Evolutionary conservation across 805 yeast genomes (phyloP), one percentile per base, ranked within the genome.

Genomic region (Candida germanica): DNA sequence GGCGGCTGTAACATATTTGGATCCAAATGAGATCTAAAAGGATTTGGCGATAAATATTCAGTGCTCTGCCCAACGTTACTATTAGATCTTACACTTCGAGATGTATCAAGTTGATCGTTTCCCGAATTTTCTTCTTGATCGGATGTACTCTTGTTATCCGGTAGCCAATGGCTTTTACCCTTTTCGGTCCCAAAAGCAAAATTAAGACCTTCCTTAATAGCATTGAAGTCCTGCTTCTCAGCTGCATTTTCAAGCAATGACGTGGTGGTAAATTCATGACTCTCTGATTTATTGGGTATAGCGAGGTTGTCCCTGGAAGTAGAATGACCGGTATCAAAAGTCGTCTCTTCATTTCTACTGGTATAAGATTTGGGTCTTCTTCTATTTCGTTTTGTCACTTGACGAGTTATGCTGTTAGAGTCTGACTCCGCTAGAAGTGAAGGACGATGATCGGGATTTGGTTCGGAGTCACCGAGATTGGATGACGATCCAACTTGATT

Each of bases 151-250:
- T 20, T 20, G 23, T 25, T 20, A 5, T 23, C 21, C 4, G 67
- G 67, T 25, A 61, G 53, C 68, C 68, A 61, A 27, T 55, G 49
- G 9, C 57, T 49, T 6, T 33, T 48, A 5, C 46, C 40, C 5
- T 46, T 46, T 10, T 45, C 34, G 3, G 53, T 44, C 5, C 69
- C 69, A n/a, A 63, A 47, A 3, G 69, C 69, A 38, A 56, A 54
- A 21, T 48, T 49, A 8, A 63, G 43, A 1, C 68, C 66, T 38
- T 60, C 61, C 32, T 49, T 49, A 20, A 63, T 43, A 22, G 64
- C 65, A 24, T 54, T 54, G 20, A 60, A 45, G 36, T 61, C 65
- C 27, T 49, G 50, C n/a, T 47, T 50, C 10, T 49, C 47, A 2
- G 59, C 50, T 4, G 60, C 61, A 12, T 53, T 53, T 17, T 49